Conservation (phyloP, 495 filamentous ascomycete genomes). For the Pyronema domesticum region DNA sequence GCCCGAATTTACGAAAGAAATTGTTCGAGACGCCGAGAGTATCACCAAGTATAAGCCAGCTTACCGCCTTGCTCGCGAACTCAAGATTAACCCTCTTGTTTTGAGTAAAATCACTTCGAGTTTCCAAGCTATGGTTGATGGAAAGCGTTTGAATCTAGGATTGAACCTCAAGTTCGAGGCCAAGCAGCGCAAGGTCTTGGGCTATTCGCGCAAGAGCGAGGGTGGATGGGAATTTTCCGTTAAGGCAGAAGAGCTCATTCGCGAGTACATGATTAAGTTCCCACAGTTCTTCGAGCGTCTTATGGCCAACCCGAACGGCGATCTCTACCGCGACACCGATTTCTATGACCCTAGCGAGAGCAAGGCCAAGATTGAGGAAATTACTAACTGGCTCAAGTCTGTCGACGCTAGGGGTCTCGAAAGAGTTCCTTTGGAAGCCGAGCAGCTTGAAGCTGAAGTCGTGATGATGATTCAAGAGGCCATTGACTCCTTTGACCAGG, state of each 20-base stretch:
- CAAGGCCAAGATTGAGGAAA: constrained; percentile 53
- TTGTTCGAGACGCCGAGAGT: constrained; percentile 48
- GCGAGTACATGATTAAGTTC: constrained; percentile 81
- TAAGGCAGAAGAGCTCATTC: constrained; percentile 61
- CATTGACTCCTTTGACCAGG: constrained; percentile 37
- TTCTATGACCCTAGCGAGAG: constrained; percentile 61
- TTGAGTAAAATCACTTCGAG: constrained; percentile 91
- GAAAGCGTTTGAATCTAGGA: constrained; percentile 66
- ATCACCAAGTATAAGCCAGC: constrained; percentile 65
- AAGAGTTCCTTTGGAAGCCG: constrained; percentile 79
- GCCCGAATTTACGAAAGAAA: constrained; percentile 58
- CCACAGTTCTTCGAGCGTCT: constrained; percentile 87
- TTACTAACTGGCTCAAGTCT: constrained; percentile 76
- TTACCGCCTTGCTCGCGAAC: constrained; percentile 61
- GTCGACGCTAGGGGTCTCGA: constrained; percentile 82
- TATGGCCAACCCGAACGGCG: constrained; percentile 52
- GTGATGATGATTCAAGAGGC: constrained; percentile 66
- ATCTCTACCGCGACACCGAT: constrained; percentile 62
- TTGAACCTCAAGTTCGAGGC: constrained; percentile 94
- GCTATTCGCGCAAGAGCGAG: constrained; percentile 70
- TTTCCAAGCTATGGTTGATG: constrained; percentile 64
- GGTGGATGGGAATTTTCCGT: constrained; percentile 90
- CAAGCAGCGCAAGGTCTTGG: constrained; percentile 85
- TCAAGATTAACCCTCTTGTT: constrained; percentile 67
- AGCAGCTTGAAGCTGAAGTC: constrained; percentile 81